Conservation (phyloP, 768 basidiomycete species). For the Termitomyces sp. region DNA sequence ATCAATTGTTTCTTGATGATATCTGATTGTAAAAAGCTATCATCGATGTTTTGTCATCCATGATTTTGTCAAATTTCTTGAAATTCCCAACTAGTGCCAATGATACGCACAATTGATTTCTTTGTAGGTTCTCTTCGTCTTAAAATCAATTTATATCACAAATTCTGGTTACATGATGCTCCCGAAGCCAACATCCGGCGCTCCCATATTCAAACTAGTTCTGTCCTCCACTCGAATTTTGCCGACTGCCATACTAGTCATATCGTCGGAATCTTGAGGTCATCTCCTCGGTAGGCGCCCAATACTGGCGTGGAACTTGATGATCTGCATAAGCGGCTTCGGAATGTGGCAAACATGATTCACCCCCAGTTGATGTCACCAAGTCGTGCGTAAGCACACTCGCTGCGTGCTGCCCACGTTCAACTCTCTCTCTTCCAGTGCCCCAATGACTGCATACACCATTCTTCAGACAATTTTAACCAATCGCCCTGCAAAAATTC, state of each 20-base stretch:
- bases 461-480: conserved; percentile 9
- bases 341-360: background rate
- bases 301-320: background rate
- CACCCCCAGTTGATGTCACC: background rate
- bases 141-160: background rate
- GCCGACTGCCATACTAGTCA: background rate
- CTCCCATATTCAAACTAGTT: background rate
- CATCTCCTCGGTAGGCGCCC: background rate
- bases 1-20: too few species aligned
- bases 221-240: background rate
- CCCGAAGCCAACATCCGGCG: background rate
- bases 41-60: too few species aligned
- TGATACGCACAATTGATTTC: background rate
- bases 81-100: too few species aligned
- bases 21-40: too few species aligned
- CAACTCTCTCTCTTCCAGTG: background rate
- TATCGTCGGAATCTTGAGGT: background rate
- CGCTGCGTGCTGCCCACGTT: background rate
- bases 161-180: too few species aligned
- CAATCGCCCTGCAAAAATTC: background rate
- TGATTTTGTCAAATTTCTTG: too few species aligned
- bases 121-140: background rate
- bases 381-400: background rate
- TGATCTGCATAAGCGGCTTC: conserved; percentile 5
- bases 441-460: background rate